These are phyloP conservation scores for Casuarina equisetifolia DNA, from an alignment of 306 rosid species.

Conservation along the genomic window DNA sequence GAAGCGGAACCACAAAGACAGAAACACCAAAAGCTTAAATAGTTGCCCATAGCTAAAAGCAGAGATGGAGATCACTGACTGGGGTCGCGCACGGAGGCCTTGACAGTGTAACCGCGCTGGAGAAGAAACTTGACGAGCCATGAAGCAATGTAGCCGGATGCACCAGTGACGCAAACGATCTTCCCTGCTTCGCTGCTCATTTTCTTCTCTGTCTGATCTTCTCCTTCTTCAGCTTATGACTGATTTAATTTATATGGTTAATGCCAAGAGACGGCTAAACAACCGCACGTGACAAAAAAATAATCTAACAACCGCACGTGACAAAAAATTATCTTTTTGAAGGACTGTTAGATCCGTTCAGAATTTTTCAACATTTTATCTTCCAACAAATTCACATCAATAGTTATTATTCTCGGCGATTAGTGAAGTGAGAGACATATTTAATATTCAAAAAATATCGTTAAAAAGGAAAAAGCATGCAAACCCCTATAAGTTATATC, in stretches of 20 bases:
- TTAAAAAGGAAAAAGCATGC: too few relatives aligned
- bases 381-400: too few relatives aligned
- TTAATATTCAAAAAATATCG: too few relatives aligned
- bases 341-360: too few relatives aligned
- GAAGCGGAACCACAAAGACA: neutral
- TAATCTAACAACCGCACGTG: too few relatives aligned
- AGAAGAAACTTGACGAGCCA: slow-evolving; percentile 59
- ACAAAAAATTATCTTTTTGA: too few relatives aligned
- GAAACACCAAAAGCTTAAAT: neutral
- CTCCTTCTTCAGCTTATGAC: neutral
- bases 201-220: neutral
- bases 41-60: neutral
- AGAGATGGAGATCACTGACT: slow-evolving; percentile 20
- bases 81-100: slow-evolving; percentile 54
- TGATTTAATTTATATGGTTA: neutral
- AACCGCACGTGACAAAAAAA: too few relatives aligned
- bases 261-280: too few relatives aligned
- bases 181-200: slow-evolving; percentile 36
- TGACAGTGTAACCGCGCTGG: slow-evolving; percentile 51
- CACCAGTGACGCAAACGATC: slow-evolving; percentile 56
- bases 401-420: too few relatives aligned
- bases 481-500: too few relatives aligned
- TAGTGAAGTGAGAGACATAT: too few relatives aligned
- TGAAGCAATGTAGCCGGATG: slow-evolving; percentile 57
- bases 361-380: too few relatives aligned